These are phyloP conservation scores for Eucalyptus curtisii DNA, from an alignment of 345 rosid species.

Conservation along the genomic window DNA sequence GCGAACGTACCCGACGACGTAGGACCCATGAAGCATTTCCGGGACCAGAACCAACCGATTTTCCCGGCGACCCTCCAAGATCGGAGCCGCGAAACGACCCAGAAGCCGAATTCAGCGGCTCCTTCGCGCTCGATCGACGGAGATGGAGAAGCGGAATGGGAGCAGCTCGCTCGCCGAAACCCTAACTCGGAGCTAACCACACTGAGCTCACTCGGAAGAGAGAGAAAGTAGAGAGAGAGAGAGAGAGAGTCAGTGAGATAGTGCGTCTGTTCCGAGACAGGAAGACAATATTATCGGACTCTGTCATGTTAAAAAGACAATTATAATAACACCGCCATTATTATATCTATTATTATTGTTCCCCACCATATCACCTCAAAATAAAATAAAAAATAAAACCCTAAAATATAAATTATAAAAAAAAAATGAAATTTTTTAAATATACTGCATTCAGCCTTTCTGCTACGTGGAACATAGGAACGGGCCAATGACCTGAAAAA, in stretches of 20 bases:
- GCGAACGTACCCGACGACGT: conserved; percentile 29
- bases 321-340: neutral
- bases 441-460: neutral
- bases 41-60: conserved; percentile 6
- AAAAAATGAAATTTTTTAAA: neutral
- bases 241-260: neutral
- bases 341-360: neutral
- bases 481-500: neutral
- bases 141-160: neutral
- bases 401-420: neutral
- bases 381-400: neutral
- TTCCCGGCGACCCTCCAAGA: neutral
- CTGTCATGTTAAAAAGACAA: neutral
- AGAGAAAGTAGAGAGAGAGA: neutral
- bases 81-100: neutral
- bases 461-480: neutral
- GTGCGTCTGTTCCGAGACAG: neutral
- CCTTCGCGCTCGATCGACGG: neutral
- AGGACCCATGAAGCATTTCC: conserved; percentile 14
- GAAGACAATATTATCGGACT: conserved; percentile 1
- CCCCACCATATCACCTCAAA: neutral
- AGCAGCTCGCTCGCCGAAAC: neutral
- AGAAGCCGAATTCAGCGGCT: neutral
- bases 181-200: neutral
- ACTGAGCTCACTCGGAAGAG: neutral